Evolutionary conservation across 78 protist species (phyloP).

Genomic region (Dictyostelium brefeldianum): DNA sequence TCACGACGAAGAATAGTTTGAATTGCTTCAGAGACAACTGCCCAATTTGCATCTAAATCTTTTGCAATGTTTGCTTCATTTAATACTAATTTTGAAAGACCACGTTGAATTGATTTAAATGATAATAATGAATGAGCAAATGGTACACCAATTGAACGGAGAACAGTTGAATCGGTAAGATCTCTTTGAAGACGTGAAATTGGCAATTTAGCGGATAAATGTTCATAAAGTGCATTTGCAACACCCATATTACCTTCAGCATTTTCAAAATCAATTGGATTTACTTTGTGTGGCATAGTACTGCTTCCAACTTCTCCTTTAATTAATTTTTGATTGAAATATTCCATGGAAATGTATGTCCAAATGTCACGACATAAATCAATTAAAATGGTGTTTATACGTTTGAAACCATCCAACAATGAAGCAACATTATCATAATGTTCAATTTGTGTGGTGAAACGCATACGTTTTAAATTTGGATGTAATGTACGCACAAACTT

Average conservation of each 20-base stretch:
- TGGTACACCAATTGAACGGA: conserved; percentile 89
- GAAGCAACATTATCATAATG: conserved; percentile 91
- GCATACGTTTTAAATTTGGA: conserved; percentile 81
- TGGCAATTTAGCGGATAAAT: conserved; percentile 90
- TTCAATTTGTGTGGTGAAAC: conserved; percentile 94
- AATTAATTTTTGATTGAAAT: conserved; percentile 88
- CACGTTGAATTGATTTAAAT: conserved; percentile 75
- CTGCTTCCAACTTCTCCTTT: conserved; percentile 94
- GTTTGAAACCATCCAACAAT: conserved; percentile 79
- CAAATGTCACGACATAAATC: conserved; percentile 93
- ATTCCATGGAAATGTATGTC: conserved; percentile 88
- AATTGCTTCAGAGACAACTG: conserved; percentile 91
- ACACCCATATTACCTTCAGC: conserved; percentile 97
- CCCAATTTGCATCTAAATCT: conserved; percentile 92
- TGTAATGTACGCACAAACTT: conserved; percentile 31
- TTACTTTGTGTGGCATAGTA: conserved; percentile 97
- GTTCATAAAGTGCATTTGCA: conserved; percentile 93
- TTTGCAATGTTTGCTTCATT: conserved; percentile 47
- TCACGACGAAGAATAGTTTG: conserved; percentile 93
- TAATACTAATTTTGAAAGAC: conserved; percentile 86
- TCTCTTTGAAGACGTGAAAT: conserved; percentile 94
- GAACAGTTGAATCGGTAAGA: conserved; percentile 93
- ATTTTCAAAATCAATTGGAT: conserved; percentile 97
- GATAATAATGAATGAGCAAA: conserved; percentile 85
- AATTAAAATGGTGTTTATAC: conserved; percentile 89